Conservation (phyloP, 1,284 basidiomycete genomes). For the Mycena sp. region DNA sequence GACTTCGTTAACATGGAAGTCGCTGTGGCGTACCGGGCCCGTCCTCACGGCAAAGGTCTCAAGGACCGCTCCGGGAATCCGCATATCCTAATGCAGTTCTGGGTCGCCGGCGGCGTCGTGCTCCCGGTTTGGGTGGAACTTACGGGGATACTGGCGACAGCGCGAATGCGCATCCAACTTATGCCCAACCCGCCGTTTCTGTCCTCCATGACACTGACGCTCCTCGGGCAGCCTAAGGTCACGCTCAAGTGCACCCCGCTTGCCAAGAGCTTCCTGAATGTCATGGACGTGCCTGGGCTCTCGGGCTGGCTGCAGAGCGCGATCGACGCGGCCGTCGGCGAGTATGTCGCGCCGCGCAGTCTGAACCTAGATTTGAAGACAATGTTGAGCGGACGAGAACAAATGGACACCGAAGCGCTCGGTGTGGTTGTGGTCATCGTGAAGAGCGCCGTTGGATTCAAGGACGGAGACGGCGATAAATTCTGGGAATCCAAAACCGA, state of each 20-base stretch:
- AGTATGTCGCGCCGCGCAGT: constrained; percentile 76
- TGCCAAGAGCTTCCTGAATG: constrained; percentile 73
- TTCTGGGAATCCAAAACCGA: constrained; percentile 41
- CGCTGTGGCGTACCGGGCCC: constrained; percentile 77
- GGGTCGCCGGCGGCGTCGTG: constrained; percentile 41
- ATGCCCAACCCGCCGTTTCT: constrained; percentile 77
- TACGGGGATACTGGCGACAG: constrained; percentile 76
- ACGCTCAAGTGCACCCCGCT: constrained; percentile 82
- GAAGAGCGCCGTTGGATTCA: constrained; percentile 70
- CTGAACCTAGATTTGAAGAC: constrained; percentile 77
- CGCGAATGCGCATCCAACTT: constrained; percentile 82
- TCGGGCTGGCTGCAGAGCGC: constrained; percentile 80
- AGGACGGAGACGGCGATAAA: constrained; percentile 55
- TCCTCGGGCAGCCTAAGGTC: constrained; percentile 84
- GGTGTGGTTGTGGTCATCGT: constrained; percentile 78
- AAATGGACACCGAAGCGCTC: constrained; percentile 75
- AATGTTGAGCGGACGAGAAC: constrained; percentile 68
- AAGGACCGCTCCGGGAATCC: constrained; percentile 60
- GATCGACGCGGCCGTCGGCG: constrained; percentile 72
- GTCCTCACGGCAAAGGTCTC: constrained; percentile 57
- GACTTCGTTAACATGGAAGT: constrained; percentile 76
- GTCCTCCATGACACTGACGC: constrained; percentile 59
- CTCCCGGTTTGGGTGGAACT: constrained; percentile 82
- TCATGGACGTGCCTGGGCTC: constrained; percentile 84
- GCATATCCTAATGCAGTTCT: constrained; percentile 78